These are phyloP conservation scores for Phytopythium sindhum DNA, from an alignment of 352 stramenopile genomes.

Conservation along the genomic window DNA sequence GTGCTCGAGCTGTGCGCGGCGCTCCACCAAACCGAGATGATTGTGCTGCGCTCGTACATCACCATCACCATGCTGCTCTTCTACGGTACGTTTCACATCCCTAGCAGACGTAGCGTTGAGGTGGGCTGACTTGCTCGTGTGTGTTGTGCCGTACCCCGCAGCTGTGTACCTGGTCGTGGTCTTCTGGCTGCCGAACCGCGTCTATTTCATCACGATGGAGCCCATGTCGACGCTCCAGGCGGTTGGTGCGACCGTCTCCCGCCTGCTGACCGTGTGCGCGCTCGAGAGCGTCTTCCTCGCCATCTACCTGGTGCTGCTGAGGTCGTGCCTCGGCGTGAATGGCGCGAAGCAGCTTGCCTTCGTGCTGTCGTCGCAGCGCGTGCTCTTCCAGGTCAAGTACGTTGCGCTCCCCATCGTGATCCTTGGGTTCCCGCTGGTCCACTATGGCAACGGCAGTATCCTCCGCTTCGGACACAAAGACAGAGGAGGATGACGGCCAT, in stretches of 20 bases:
- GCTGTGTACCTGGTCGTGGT: slow-evolving; percentile 16
- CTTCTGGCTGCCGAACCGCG: slow-evolving; percentile 19
- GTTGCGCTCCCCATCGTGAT: slow-evolving; percentile 17
- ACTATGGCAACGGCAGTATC: slow-evolving; percentile 26
- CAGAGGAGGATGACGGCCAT: neutral
- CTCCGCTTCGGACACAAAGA: slow-evolving; percentile 4
- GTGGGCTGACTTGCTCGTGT: neutral
- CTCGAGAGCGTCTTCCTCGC: slow-evolving; percentile 15
- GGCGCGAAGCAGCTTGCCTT: slow-evolving; percentile 24
- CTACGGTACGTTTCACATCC: slow-evolving; percentile 17
- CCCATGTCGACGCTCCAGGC: slow-evolving; percentile 11
- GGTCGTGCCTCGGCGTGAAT: neutral
- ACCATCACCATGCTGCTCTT: slow-evolving; percentile 24
- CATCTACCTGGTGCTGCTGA: slow-evolving; percentile 20
- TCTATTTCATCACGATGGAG: slow-evolving; percentile 22
- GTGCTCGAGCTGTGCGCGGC: slow-evolving; percentile 11
- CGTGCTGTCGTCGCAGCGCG: slow-evolving; percentile 23
- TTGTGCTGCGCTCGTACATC: slow-evolving; percentile 30
- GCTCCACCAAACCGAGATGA: slow-evolving; percentile 27
- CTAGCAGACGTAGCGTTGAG: neutral
- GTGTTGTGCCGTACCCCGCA: neutral
- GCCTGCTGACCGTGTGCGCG: slow-evolving; percentile 12
- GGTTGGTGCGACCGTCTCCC: slow-evolving; percentile 6
- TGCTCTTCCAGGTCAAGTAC: slow-evolving; percentile 22
- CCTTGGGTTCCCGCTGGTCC: slow-evolving; percentile 20